phyloP scores from a whole-genome alignment of 805 yeast genomes.

The Sungouiella blattae region DNA sequence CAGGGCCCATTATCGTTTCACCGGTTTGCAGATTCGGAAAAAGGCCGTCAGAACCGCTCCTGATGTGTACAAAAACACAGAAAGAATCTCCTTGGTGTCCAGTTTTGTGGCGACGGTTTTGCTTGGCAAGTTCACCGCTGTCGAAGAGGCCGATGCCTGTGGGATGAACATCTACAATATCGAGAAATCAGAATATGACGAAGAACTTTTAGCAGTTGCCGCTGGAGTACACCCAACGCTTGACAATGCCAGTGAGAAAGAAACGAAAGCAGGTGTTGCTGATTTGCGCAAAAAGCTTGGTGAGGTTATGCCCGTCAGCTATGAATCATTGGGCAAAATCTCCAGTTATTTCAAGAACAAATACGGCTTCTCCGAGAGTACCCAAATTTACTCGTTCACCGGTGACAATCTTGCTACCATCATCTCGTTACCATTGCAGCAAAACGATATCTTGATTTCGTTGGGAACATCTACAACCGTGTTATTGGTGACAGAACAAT shows the following conservation, averaged over 20 bases:
- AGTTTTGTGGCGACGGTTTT: conserved; percentile 72
- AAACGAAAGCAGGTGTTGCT: conserved; percentile 25
- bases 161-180: conserved; percentile 90
- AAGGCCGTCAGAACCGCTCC: conserved; percentile 52
- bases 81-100: conserved; percentile 69
- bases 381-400: conserved; percentile 71
- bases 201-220: conserved; percentile 51
- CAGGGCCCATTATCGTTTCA: conserved; percentile 82
- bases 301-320: conserved; percentile 47
- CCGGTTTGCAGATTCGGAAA: conserved; percentile 88
- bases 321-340: conserved; percentile 47
- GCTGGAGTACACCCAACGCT: conserved; percentile 47
- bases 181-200: conserved; percentile 50
- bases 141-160: conserved; percentile 86
- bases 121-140: conserved; percentile 55
- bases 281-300: conserved; percentile 55
- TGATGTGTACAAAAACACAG: conserved; percentile 51
- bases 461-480: conserved; percentile 93
- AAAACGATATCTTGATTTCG: conserved; percentile 75
- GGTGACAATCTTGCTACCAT: conserved; percentile 92
- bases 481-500: conserved; percentile 72
- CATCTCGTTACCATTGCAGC: conserved; percentile 70
- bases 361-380: conserved; percentile 58
- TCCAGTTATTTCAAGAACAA: conserved; percentile 57
- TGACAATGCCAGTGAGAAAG: conserved; percentile 30